Evolutionary conservation across 2,329 filamentous ascomycete species (phyloP).

Genomic region (Sporothrix dimorphospora): DNA sequence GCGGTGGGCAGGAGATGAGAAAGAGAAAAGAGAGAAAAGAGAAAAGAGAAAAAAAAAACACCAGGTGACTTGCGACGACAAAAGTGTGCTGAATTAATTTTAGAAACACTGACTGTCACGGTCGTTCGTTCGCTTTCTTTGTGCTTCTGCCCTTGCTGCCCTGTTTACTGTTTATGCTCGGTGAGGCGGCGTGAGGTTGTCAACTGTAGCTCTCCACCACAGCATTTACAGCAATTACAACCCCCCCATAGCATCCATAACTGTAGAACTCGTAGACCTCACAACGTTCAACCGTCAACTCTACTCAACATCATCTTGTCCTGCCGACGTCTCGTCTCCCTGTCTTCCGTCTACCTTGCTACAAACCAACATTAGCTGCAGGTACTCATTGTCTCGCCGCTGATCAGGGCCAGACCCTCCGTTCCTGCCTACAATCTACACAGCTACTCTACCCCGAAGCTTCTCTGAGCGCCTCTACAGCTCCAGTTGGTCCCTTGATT

Average conservation of each 20-base stretch:
- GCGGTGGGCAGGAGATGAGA: no score
- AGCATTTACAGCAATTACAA: no score
- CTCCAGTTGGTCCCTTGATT: no score
- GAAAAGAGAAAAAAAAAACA: background rate
- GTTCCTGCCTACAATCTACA: background rate
- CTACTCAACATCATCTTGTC: background rate
- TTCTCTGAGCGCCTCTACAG: background rate
- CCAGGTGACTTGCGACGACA: background rate
- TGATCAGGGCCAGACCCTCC: background rate
- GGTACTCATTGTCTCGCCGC: background rate
- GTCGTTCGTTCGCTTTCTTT: background rate
- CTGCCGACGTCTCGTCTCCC: background rate
- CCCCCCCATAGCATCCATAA: no score
- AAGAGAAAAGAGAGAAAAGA: background rate
- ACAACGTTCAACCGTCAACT: no score
- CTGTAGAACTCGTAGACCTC: no score
- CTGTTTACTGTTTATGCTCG: background rate
- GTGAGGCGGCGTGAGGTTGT: no score
- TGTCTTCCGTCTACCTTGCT: background rate
- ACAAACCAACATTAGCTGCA: background rate
- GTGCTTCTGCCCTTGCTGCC: background rate
- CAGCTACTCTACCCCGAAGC: background rate
- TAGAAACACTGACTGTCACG: background rate
- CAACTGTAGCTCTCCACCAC: no score
- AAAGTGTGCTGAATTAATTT: background rate